Evolutionary conservation across 805 yeast species (phyloP).

Genomic region (Citeromyces matritensis): DNA sequence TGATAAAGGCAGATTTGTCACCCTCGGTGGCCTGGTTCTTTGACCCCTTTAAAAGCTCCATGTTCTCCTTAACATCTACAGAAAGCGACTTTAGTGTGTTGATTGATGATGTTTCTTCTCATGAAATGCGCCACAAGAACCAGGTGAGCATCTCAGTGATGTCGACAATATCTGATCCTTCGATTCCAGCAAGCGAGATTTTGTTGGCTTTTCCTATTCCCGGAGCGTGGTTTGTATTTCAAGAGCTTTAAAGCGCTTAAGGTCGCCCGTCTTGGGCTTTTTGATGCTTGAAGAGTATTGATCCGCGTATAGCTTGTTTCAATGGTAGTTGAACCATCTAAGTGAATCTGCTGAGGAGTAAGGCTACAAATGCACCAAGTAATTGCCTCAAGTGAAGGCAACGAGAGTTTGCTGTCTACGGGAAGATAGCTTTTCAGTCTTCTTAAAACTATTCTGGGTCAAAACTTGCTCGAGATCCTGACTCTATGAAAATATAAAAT

Average conservation of each 20-base stretch:
- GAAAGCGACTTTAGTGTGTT: slow-evolving; percentile 65
- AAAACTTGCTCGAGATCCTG: too few relatives aligned
- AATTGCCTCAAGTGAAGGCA: too few relatives aligned
- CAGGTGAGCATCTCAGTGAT: slow-evolving; percentile 81
- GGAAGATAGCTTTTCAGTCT: too few relatives aligned
- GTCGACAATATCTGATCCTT: slow-evolving; percentile 93
- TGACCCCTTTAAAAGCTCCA: slow-evolving; percentile 90
- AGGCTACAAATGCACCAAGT: too few relatives aligned
- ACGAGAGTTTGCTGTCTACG: too few relatives aligned
- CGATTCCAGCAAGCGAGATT: slow-evolving; percentile 93
- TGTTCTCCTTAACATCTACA: slow-evolving; percentile 56
- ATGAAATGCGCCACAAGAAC: slow-evolving; percentile 97
- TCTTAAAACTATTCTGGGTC: too few relatives aligned
- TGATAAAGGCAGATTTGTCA: slow-evolving; percentile 55
- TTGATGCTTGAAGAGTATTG: slow-evolving; percentile 65
- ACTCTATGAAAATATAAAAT: too few relatives aligned
- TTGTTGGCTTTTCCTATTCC: slow-evolving; percentile 86
- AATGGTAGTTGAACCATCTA: slow-evolving; percentile 90
- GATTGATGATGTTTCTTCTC: slow-evolving; percentile 88
- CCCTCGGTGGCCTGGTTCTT: slow-evolving; percentile 75
- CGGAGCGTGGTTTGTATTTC: slow-evolving; percentile 96
- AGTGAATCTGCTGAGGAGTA: too few relatives aligned
- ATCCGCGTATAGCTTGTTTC: slow-evolving; percentile 91
- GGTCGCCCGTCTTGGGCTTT: slow-evolving; percentile 64
- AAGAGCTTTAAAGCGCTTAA: slow-evolving; percentile 85